Evolutionary conservation across 1,284 basidiomycete genomes (phyloP).

Genomic region (Irpex rosettiformis): DNA sequence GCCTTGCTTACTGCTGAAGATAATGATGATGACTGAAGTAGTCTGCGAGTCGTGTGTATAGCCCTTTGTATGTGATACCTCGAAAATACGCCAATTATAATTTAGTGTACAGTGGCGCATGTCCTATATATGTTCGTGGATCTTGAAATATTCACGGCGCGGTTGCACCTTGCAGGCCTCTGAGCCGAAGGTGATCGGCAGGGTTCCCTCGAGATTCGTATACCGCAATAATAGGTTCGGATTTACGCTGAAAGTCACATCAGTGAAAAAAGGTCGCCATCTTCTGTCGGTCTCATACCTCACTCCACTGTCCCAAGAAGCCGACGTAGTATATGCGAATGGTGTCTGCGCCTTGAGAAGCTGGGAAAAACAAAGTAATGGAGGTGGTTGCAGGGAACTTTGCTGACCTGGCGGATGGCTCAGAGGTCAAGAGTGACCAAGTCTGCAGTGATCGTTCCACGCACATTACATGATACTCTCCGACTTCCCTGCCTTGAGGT

Average conservation of each 20-base stretch:
- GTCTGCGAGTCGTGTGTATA: background rate
- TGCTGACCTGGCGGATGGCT: constrained; percentile 47
- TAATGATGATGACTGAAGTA: background rate
- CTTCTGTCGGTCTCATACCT: constrained; percentile 41
- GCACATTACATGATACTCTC: constrained; percentile 71
- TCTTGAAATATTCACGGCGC: no score
- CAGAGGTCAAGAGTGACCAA: background rate
- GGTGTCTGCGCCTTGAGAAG: constrained; percentile 68
- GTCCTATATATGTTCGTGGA: no score
- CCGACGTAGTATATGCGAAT: constrained; percentile 73
- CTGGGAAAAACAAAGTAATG: constrained; percentile 72
- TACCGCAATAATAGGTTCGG: constrained; percentile 67
- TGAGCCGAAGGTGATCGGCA: constrained; percentile 78
- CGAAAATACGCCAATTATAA: no score
- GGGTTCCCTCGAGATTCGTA: constrained; percentile 79
- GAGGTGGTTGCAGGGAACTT: constrained; percentile 76
- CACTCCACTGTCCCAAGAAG: constrained; percentile 75
- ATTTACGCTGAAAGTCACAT: constrained; percentile 47
- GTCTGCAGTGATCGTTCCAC: background rate
- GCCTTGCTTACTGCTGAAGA: background rate
- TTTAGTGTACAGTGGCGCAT: no score
- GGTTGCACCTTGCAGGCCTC: constrained; percentile 61
- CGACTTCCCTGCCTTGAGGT: constrained; percentile 64
- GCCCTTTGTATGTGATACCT: background rate
- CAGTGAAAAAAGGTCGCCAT: background rate